phyloP scores from a whole-genome alignment of 2,329 filamentous ascomycete genomes.

The Nothomitra cinnamomea region DNA sequence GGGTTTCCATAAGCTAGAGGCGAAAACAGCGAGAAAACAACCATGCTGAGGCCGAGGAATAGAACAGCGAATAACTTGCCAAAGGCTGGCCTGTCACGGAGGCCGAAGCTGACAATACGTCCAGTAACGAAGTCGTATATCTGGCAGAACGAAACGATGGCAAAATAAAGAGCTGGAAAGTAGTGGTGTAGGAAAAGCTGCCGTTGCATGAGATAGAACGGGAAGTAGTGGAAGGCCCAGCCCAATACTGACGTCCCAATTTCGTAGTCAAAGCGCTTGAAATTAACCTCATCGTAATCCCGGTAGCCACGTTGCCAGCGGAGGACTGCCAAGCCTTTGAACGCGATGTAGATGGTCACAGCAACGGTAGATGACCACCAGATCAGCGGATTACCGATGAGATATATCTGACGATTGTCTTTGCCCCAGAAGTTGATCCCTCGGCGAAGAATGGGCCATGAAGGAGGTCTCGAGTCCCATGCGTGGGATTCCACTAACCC shows the following conservation, averaged over 20 bases:
- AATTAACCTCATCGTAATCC: slow-evolving; percentile 65
- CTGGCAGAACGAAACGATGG: slow-evolving; percentile 75
- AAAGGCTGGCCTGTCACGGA: slow-evolving; percentile 53
- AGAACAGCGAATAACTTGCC: slow-evolving; percentile 56
- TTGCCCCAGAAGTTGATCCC: slow-evolving; percentile 99
- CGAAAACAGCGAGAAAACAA: slow-evolving; percentile 68
- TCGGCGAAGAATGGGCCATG: slow-evolving; percentile 80
- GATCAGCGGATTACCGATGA: slow-evolving; percentile 84
- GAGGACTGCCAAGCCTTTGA: slow-evolving; percentile 77
- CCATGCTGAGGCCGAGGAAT: slow-evolving; percentile 58
- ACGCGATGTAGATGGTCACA: slow-evolving; percentile 56
- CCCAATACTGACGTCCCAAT: slow-evolving; percentile 77
- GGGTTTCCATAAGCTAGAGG: slow-evolving; percentile 84
- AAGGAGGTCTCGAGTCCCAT: slow-evolving; percentile 89
- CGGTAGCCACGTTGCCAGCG: slow-evolving; percentile 87
- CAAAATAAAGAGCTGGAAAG: slow-evolving; percentile 92
- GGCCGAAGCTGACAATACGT: slow-evolving; percentile 49
- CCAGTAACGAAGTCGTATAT: slow-evolving; percentile 71
- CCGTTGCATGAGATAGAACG: slow-evolving; percentile 94
- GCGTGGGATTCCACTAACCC: slow-evolving; percentile 91
- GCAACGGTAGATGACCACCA: slow-evolving; percentile 82
- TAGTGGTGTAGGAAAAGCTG: slow-evolving; percentile 98
- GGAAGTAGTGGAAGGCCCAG: slow-evolving; percentile 98
- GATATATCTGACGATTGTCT: slow-evolving; percentile 85
- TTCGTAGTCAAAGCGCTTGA: slow-evolving; percentile 97